Conservation (phyloP, 2,329 filamentous ascomycete genomes). For the Pseudogymnoascus sp. region DNA sequence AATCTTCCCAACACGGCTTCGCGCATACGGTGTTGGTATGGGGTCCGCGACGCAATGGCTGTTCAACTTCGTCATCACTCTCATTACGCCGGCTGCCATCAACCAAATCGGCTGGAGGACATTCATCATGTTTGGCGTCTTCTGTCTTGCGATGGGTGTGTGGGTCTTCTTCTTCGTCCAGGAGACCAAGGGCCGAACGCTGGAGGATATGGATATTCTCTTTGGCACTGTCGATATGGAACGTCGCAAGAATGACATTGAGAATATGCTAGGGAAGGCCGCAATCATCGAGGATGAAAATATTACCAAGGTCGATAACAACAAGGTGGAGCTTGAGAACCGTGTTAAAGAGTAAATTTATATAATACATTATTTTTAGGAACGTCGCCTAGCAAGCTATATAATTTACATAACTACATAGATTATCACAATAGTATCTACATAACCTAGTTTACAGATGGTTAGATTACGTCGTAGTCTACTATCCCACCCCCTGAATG, state of each 20-base stretch:
- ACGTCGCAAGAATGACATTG: conserved; percentile 14
- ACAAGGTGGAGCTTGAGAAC: not conserved
- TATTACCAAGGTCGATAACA: not conserved
- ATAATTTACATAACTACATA: too few species aligned
- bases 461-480: too few species aligned
- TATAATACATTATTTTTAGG: too few species aligned
- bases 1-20: conserved; percentile 41
- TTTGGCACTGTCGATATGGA: conserved; percentile 17
- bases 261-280: conserved; percentile 7
- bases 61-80: conserved; percentile 60
- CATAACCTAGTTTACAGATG: too few species aligned
- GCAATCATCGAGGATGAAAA: not conserved
- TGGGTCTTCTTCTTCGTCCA: conserved; percentile 49
- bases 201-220: conserved; percentile 44
- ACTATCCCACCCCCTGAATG: too few species aligned
- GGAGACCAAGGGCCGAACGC: conserved; percentile 59
- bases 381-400: too few species aligned
- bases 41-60: conserved; percentile 62
- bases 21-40: conserved; percentile 50
- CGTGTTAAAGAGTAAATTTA: not conserved
- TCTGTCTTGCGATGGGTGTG: conserved; percentile 34
- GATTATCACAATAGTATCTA: too few species aligned
- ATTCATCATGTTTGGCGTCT: conserved; percentile 39
- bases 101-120: conserved; percentile 37
- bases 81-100: conserved; percentile 42